A percentile compares a stretch with the other conserved stretches of the same genome.
phyloP scores from a whole-genome alignment of 768 basidiomycete genomes.

The Leucogyrophana mollusca region DNA sequence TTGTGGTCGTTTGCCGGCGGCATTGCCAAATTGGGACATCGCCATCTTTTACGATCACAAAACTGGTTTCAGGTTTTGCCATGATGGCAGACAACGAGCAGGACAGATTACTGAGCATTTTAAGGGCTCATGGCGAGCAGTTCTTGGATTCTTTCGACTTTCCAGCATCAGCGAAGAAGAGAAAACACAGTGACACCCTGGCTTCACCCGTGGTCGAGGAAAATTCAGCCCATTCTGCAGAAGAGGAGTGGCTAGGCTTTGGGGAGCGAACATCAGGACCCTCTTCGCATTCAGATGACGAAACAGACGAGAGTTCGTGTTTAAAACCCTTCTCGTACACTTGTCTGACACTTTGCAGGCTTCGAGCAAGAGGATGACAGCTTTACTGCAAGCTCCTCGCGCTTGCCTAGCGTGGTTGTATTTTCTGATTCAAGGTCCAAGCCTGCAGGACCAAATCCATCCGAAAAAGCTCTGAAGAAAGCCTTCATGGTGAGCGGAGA shows the following conservation, averaged over 20 bases:
- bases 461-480: slow-evolving; percentile 48
- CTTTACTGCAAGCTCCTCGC: slow-evolving; percentile 34
- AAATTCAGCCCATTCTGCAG: slow-evolving; percentile 16
- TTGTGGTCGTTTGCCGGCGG: slow-evolving; percentile 27
- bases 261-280: slow-evolving; percentile 1
- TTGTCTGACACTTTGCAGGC: slow-evolving; percentile 17
- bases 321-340: not conserved
- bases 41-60: not conserved
- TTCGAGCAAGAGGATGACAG: slow-evolving; percentile 48
- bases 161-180: slow-evolving; percentile 20
- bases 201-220: slow-evolving; percentile 21
- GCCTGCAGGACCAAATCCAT: slow-evolving; percentile 12
- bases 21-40: slow-evolving; percentile 5
- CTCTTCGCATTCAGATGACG: slow-evolving; percentile 13
- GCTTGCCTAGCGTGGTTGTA: slow-evolving; percentile 49
- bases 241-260: slow-evolving; percentile 45
- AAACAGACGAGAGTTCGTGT: slow-evolving; percentile 18
- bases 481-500: slow-evolving; percentile 72
- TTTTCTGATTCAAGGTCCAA: slow-evolving; percentile 44
- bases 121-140: slow-evolving; percentile 46
- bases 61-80: slow-evolving; percentile 9
- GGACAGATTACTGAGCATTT: slow-evolving; percentile 34
- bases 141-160: slow-evolving; percentile 43
- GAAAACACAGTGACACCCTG: not conserved
- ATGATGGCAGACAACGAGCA: slow-evolving; percentile 16